A percentile compares a stretch with the other conserved stretches of the same genome.
Conservation (phyloP, 257 asterid genomes). For the Solanum tarijense region DNA sequence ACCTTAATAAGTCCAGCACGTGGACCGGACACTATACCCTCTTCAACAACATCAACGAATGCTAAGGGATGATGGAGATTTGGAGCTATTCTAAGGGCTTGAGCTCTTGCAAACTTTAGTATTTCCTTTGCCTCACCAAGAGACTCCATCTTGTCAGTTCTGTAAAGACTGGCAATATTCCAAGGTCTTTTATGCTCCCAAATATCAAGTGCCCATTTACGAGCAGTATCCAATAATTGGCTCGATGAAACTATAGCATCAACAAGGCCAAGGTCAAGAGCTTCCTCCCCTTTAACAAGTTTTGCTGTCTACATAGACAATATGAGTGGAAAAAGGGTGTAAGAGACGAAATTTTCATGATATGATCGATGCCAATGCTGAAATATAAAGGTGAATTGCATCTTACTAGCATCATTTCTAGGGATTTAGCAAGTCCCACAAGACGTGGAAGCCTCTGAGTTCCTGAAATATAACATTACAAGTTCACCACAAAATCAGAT, state of each 20-base stretch:
- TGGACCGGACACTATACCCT: slow-evolving; percentile 74
- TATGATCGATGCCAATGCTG: not conserved
- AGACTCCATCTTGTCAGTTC: slow-evolving; percentile 75
- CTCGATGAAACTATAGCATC: slow-evolving; percentile 67
- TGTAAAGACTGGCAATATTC: slow-evolving; percentile 54
- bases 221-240: slow-evolving; percentile 62
- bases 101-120: slow-evolving; percentile 82
- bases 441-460: slow-evolving; percentile 99
- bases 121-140: slow-evolving; percentile 87
- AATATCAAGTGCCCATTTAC: slow-evolving; percentile 86
- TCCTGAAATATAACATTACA: slow-evolving; percentile 36
- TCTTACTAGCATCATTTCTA: slow-evolving; percentile 95
- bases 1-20: slow-evolving; percentile 95
- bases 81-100: slow-evolving; percentile 74
- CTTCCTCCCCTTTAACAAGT: slow-evolving; percentile 84
- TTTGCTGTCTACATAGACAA: slow-evolving; percentile 56
- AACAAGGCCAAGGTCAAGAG: slow-evolving; percentile 83
- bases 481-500: not conserved
- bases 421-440: slow-evolving; percentile 86
- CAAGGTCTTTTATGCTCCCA: slow-evolving; percentile 68
- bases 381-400: not conserved
- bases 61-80: slow-evolving; percentile 79
- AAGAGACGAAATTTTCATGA: not conserved
- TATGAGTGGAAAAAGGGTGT: not conserved
- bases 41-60: slow-evolving; percentile 87